phyloP scores from a whole-genome alignment of 2,329 filamentous ascomycete species.

The Zalaria obscura region DNA sequence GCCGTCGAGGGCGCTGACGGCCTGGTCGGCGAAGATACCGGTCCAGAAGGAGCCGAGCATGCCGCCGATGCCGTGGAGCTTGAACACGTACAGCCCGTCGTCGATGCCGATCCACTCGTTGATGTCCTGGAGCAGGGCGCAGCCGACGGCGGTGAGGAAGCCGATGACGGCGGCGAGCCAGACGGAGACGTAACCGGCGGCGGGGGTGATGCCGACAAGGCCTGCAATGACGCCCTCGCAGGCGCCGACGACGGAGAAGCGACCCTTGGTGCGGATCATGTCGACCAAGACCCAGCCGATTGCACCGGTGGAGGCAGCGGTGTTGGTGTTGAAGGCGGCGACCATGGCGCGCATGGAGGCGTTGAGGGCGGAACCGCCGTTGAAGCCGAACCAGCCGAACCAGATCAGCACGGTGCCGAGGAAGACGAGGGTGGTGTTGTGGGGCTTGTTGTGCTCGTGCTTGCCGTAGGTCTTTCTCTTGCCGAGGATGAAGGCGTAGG shows the following conservation, averaged over 20 bases:
- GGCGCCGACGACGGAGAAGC: conserved; percentile 41
- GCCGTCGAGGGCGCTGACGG: conserved; percentile 36
- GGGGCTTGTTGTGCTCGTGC: conserved; percentile 39
- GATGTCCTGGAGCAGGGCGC: conserved; percentile 34
- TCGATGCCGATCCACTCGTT: conserved; percentile 42
- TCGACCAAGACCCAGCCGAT: conserved; percentile 41
- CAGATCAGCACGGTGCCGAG: conserved; percentile 36
- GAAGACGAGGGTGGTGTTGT: conserved; percentile 50
- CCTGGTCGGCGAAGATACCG: conserved; percentile 39
- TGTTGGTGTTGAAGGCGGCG: conserved; percentile 44
- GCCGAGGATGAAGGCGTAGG: conserved; percentile 49
- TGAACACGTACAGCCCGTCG: conserved; percentile 46
- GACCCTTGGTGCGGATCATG: conserved; percentile 35
- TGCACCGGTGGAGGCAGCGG: conserved; percentile 39
- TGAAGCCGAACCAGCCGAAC: conserved; percentile 44
- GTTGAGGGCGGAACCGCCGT: conserved; percentile 41
- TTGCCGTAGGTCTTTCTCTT: conserved; percentile 38
- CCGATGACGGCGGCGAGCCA: conserved; percentile 43
- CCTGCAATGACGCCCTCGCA: conserved; percentile 45
- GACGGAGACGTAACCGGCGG: conserved; percentile 29
- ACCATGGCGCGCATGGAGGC: conserved; percentile 39
- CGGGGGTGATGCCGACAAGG: conserved; percentile 32
- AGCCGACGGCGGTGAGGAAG: conserved; percentile 39
- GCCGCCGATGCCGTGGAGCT: conserved; percentile 43
- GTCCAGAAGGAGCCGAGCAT: conserved; percentile 44